A percentile compares a stretch with the other conserved stretches of the same genome.
Conservation (phyloP, 495 filamentous ascomycete genomes). For the Annulohypoxylon bovei region DNA sequence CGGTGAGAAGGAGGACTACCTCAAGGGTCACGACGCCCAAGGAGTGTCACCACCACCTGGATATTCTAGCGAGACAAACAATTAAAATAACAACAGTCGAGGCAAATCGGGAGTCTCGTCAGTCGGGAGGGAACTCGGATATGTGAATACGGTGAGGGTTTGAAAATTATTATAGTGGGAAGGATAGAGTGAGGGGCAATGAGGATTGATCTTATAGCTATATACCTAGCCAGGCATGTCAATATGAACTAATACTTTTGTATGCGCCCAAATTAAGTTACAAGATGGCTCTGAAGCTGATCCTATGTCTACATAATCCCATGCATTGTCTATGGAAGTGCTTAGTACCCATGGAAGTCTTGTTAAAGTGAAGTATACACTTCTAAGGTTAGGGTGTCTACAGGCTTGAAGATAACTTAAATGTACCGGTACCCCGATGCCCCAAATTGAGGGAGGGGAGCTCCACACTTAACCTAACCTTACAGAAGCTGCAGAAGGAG, state of each 20-base stretch:
- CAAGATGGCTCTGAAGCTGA: too few species aligned
- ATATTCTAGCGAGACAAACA: slow-evolving; percentile 17
- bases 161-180: neutral
- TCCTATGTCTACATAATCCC: too few species aligned
- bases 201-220: neutral
- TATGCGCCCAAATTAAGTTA: neutral
- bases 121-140: neutral
- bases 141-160: neutral
- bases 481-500: neutral
- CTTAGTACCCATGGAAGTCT: too few species aligned
- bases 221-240: neutral
- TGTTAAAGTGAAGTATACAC: too few species aligned
- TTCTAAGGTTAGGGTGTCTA: neutral
- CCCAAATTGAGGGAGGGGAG: neutral
- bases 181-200: neutral
- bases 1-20: slow-evolving; percentile 84
- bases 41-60: slow-evolving; percentile 28
- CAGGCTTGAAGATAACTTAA: neutral
- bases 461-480: neutral
- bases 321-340: too few species aligned
- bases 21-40: slow-evolving; percentile 63
- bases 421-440: neutral
- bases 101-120: neutral
- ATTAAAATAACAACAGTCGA: neutral
- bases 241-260: neutral